Base-by-base conservation (phyloP, 2,329 filamentous ascomycete species). In the Scedosporium aurantiacum region DNA sequence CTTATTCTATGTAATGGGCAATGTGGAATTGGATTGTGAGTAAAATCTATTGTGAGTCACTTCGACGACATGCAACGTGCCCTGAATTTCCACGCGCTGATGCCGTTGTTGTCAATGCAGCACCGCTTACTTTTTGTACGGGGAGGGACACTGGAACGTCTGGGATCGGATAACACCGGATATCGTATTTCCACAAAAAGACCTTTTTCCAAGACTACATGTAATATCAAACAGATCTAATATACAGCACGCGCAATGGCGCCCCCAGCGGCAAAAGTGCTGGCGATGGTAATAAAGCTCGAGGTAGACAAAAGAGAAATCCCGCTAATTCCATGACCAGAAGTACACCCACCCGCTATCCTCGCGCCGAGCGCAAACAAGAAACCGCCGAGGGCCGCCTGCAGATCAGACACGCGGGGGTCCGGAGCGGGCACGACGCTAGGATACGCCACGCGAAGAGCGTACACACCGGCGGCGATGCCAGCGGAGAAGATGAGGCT, bases 251-350 rank as follows among this genome's bases (percentile, higher is more conserved):
- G 63, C 6, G 65, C 64, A 57, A 68, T 60, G 10, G 69, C 57
- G 68, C 58, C 40, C 3, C 83, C 85, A 0, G 77, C 77, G 0
- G 68, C 78, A 73, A 88, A 87, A 66, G 84, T 79, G 4, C 78
- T 73, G 2, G 71, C 78, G 25, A 87, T 82, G 0, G 83, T 85
- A 12, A 88, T 70, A 61, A 87, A 76, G 67, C 86, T 88, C 8
- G 84, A 81, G 3, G 81, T 72, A 0, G 81, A 84, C 58, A 88
- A 73, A 63, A 85, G 73, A n/a, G 82, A 81, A 67, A 88, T 78
- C 0, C 86, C 86, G 63, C 82, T 87, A 64, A 89, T 84, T 0
- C 86, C 86, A 68, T 89, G 86, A 0, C 86, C 86, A 4, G 83
- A 86, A 0, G 86, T 87, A 65, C 86, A 89, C 0, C 86, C 86